Conservation (phyloP, 371 early-diverging fungal genomes). For the Syncephalastrum racemosum region DNA sequence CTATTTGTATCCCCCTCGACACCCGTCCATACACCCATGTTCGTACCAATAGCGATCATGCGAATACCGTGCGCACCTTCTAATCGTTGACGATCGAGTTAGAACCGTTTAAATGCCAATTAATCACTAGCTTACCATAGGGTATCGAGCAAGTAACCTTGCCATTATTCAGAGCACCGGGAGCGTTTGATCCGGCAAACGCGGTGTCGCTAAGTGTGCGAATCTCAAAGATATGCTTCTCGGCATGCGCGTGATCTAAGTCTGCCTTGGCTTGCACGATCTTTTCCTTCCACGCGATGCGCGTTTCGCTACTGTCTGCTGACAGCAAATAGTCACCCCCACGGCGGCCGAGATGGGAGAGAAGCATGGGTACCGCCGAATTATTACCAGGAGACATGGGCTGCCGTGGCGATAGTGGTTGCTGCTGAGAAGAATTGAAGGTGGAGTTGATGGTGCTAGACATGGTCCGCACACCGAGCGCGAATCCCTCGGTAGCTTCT, state of each 20-base stretch:
- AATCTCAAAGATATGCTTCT: slow-evolving; percentile 61
- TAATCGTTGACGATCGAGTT: slow-evolving; percentile 4
- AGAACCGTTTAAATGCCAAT: not conserved
- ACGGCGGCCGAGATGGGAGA: slow-evolving; percentile 73
- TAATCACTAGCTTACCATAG: slow-evolving; percentile 42
- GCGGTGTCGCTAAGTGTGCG: slow-evolving; percentile 24
- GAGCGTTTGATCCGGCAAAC: slow-evolving; percentile 22
- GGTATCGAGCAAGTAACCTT: slow-evolving; percentile 69
- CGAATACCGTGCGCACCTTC: slow-evolving; percentile 49
- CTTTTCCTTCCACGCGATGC: slow-evolving; percentile 76
- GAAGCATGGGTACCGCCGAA: not conserved
- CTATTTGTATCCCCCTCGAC: slow-evolving; percentile 36
- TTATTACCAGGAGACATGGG: not conserved
- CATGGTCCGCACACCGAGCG: slow-evolving; percentile 25
- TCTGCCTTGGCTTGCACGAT: slow-evolving; percentile 70
- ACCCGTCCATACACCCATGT: slow-evolving; percentile 69
- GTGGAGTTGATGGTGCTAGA: slow-evolving; percentile 6
- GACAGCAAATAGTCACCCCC: slow-evolving; percentile 67
- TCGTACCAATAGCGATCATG: slow-evolving; percentile 78
- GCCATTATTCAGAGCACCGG: slow-evolving; percentile 17
- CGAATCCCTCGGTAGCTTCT: slow-evolving; percentile 38
- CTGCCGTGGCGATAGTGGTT: slow-evolving; percentile 2
- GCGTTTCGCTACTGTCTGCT: slow-evolving; percentile 64
- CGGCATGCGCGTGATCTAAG: slow-evolving; percentile 30
- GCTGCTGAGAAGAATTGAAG: not conserved